Evolutionary conservation across 2,329 filamentous ascomycete genomes (phyloP).

Genomic region (Lanzia echinophila): DNA sequence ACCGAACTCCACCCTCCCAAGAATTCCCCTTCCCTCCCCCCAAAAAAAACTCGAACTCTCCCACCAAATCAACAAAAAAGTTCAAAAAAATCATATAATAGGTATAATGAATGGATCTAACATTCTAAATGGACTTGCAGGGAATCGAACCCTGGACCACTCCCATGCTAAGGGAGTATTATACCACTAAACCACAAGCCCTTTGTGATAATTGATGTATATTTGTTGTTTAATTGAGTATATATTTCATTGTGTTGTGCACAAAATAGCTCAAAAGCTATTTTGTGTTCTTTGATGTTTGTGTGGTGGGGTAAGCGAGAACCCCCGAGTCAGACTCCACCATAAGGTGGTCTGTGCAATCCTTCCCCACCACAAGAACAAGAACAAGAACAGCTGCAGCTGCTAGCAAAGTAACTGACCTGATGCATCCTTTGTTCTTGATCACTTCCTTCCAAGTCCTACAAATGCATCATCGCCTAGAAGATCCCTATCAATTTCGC

Average conservation of each 20-base stretch:
- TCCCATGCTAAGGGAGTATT: constrained; percentile 27
- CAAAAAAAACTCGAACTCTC: not conserved
- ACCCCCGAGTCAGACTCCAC: too few relatives aligned
- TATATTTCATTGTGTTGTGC: not conserved
- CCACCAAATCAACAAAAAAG: not conserved
- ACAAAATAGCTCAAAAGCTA: not conserved
- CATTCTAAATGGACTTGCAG: constrained; percentile 35
- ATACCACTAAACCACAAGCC: not conserved
- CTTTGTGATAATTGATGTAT: not conserved
- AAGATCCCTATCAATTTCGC: too few relatives aligned
- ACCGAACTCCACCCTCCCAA: not conserved
- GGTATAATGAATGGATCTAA: not conserved
- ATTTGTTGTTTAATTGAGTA: not conserved
- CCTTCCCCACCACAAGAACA: too few relatives aligned
- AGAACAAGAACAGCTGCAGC: too few relatives aligned
- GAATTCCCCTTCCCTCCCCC: not conserved
- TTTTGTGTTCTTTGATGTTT: too few relatives aligned
- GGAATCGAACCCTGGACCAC: constrained; percentile 45
- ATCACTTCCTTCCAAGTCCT: too few relatives aligned
- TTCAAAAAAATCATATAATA: not conserved
- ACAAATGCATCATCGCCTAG: too few relatives aligned
- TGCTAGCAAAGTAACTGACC: too few relatives aligned
- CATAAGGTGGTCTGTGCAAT: too few relatives aligned
- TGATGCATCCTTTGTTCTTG: too few relatives aligned
- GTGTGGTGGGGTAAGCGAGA: too few relatives aligned